Evolutionary conservation across 2,329 filamentous ascomycete genomes (phyloP).

Genomic region (Nectriaceae sp.): DNA sequence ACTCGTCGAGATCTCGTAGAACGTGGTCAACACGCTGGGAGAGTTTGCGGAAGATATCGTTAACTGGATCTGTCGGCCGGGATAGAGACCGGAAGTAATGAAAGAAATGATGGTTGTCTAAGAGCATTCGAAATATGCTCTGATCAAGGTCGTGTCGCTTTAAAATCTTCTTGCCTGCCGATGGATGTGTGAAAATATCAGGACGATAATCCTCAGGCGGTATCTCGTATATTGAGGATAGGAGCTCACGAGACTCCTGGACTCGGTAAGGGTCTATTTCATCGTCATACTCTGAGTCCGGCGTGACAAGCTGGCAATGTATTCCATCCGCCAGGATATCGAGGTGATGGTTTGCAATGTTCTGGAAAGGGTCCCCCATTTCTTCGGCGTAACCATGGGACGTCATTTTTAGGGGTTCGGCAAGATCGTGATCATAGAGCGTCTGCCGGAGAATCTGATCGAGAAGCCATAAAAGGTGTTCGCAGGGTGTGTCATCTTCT

Average conservation of each 20-base stretch:
- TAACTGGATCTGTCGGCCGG: conserved; percentile 45
- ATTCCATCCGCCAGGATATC: conserved; percentile 53
- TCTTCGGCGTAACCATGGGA: conserved; percentile 45
- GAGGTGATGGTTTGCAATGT: conserved; percentile 53
- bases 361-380: conserved; percentile 49
- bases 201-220: conserved; percentile 46
- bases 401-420: conserved; percentile 44
- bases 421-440: conserved; percentile 40
- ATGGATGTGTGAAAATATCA: conserved; percentile 44
- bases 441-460: conserved; percentile 54
- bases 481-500: conserved; percentile 42
- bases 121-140: conserved; percentile 55
- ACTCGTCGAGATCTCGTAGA: conserved; percentile 45
- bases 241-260: conserved; percentile 53
- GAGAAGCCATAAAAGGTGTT: conserved; percentile 56
- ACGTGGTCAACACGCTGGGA: conserved; percentile 49
- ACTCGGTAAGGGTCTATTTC: conserved; percentile 40
- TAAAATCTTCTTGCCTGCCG: conserved; percentile 36
- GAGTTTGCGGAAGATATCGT: conserved; percentile 50
- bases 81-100: conserved; percentile 51
- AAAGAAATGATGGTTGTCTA: conserved; percentile 57
- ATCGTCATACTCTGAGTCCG: conserved; percentile 32
- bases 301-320: conserved; percentile 47
- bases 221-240: conserved; percentile 46
- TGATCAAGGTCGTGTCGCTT: conserved; percentile 49